phyloP scores from a whole-genome alignment of 192 early-diverging fungal genomes.

The Lunasporangiospora selenospora region DNA sequence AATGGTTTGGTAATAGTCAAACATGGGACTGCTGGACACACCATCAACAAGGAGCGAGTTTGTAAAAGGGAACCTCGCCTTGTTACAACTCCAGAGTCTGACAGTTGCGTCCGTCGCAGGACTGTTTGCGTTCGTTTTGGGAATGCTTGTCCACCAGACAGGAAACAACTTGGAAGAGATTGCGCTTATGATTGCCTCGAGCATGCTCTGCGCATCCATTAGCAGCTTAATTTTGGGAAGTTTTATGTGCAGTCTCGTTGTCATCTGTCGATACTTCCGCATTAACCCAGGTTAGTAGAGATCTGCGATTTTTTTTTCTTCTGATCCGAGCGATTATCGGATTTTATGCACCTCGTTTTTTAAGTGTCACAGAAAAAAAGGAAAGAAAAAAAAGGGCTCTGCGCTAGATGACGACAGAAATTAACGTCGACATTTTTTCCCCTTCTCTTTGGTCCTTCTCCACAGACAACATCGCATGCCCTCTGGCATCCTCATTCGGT shows the following conservation, averaged over 20 bases:
- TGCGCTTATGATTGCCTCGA: constrained; percentile 66
- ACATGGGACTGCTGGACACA: constrained; percentile 70
- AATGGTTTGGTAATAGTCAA: no score
- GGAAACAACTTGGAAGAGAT: constrained; percentile 51
- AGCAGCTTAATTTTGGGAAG: constrained; percentile 76
- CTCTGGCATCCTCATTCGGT: constrained; percentile 75
- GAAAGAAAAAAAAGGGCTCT: no score
- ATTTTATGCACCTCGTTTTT: no score
- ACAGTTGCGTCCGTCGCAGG: constrained; percentile 78
- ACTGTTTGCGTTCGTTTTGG: constrained; percentile 68
- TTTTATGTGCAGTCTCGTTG: constrained; percentile 73
- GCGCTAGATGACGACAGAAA: no score
- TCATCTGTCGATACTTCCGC: constrained; percentile 60
- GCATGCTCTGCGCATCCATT: constrained; percentile 70
- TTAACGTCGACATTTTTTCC: no score
- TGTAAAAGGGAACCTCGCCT: constrained; percentile 75
- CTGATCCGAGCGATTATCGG: no score
- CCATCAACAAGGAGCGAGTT: constrained; percentile 57
- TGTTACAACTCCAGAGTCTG: constrained; percentile 80
- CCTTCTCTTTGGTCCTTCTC: no score
- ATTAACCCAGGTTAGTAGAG: constrained; percentile 78
- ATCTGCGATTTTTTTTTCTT: no score
- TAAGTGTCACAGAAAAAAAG: no score
- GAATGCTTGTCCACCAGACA: constrained; percentile 57
- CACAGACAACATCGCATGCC: constrained; percentile 78